Base-by-base conservation (phyloP, 805 yeast genomes). In the Phaffomyces antillensis region DNA sequence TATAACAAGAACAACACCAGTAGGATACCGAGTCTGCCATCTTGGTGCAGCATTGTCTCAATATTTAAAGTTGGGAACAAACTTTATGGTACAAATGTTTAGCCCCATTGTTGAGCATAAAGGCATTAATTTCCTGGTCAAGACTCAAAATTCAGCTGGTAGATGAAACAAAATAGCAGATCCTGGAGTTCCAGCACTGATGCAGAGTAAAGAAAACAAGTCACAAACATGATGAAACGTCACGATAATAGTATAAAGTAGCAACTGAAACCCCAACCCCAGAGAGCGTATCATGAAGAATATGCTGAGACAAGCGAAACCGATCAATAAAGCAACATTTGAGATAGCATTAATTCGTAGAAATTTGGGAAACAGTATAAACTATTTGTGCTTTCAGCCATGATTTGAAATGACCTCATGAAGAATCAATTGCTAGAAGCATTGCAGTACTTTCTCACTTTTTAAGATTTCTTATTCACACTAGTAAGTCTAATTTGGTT, bases 151-250 rank as follows among this genome's bases (percentile, higher is more conserved):
- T 73, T 55, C 75, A 81, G 50, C 73, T 74, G 46, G 71, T 72
- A 77, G 79, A 77, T 16, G 78, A 68, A 76, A 79, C 12, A 76
- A 58, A 1, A 74, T 77, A 0, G 81, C 77, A 0, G 83, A 77
- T 72, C 72, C 73, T 12, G 81, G 76, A 75, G 78, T 72, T 7
- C 79, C 79, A 43, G 68, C 56, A 74, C 77, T 48, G 74, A 53
- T 76, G 68, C 61, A 70, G 78, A 1, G 79, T 83, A 61, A 75
- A 77, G 78, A 81, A 78, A 51, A 75, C 76, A 7, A 77, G 77
- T 4, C 68, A 3, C 75, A 68, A 13, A 78, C 76, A 39, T 72
- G 39, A 82, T 83, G 78, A 10, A 70, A 73, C 3, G 81, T 77
- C 46, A 79, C 62, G 38, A 78, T 64, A 13, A 72, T 64, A 45